Percentiles rank a stretch among this genome's conserved stretches.
Conservation (phyloP, 2,329 filamentous ascomycete species). For the Paecilomyces sp. region DNA sequence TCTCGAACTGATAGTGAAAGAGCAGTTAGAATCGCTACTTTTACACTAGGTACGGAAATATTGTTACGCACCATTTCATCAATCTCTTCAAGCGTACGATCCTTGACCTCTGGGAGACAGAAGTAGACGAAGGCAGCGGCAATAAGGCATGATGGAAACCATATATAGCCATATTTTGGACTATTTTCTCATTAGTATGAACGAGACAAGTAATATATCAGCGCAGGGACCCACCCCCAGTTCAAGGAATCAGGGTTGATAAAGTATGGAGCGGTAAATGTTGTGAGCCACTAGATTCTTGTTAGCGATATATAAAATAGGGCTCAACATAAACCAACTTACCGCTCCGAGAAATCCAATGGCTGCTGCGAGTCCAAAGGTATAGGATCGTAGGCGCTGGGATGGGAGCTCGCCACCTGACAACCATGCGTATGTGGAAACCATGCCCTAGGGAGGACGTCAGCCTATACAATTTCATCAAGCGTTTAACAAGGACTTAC, state of each 20-base stretch:
- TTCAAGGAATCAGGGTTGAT: constrained; percentile 49
- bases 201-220: not conserved
- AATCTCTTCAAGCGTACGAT: constrained; percentile 47
- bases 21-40: not conserved
- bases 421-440: constrained; percentile 52
- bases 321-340: constrained; percentile 2
- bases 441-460: constrained; percentile 32
- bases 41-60: not conserved
- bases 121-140: constrained; percentile 33
- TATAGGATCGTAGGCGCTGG: constrained; percentile 50
- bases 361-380: constrained; percentile 49
- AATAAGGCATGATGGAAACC: constrained; percentile 28
- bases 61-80: constrained; percentile 44
- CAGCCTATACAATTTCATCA: not conserved
- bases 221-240: constrained; percentile 37
- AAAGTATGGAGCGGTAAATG: constrained; percentile 54
- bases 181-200: constrained; percentile 3
- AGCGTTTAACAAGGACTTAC: constrained; percentile 4
- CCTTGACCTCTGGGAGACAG: constrained; percentile 49
- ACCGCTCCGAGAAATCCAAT: constrained; percentile 48
- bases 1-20: constrained; percentile 26
- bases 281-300: constrained; percentile 42
- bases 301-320: not conserved
- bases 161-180: constrained; percentile 52
- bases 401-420: constrained; percentile 52